Conservation (phyloP, 176 grass and related monocot genomes). For the Miscanthus lutarioriparius region DNA sequence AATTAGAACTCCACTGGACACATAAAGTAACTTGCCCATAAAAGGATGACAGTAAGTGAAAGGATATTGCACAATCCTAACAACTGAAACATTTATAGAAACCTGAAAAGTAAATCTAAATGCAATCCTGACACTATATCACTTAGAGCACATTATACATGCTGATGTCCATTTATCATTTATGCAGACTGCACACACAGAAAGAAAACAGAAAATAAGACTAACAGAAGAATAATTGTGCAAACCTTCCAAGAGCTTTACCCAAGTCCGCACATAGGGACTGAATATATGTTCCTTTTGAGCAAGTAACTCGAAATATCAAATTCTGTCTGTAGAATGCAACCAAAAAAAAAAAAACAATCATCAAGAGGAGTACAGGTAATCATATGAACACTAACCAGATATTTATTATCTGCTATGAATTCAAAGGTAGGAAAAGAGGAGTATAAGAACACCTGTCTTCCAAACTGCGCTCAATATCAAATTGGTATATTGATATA, state of each 20-base stretch:
- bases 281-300: conserved; percentile 95
- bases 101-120: not conserved
- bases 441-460: conserved; percentile 57
- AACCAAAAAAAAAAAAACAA: not conserved
- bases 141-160: conserved; percentile 1
- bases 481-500: conserved; percentile 87
- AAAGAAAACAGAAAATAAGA: conserved; percentile 16
- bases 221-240: conserved; percentile 5
- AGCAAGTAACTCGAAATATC: conserved; percentile 93
- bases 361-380: not conserved
- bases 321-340: conserved; percentile 76
- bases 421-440: not conserved
- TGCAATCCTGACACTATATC: not conserved
- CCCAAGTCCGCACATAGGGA: conserved; percentile 98
- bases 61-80: not conserved
- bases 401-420: not conserved
- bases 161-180: not conserved
- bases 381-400: not conserved
- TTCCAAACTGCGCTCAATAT: conserved; percentile 89
- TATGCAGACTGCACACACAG: not conserved
- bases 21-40: not conserved
- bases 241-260: conserved; percentile 86
- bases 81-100: conserved; percentile 14
- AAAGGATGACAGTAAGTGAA: not conserved
- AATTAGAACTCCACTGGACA: not conserved